A percentile compares a stretch with the other conserved stretches of the same genome.
Conservation (phyloP, 495 filamentous ascomycete genomes). For the Aspergillus heteromorphus region DNA sequence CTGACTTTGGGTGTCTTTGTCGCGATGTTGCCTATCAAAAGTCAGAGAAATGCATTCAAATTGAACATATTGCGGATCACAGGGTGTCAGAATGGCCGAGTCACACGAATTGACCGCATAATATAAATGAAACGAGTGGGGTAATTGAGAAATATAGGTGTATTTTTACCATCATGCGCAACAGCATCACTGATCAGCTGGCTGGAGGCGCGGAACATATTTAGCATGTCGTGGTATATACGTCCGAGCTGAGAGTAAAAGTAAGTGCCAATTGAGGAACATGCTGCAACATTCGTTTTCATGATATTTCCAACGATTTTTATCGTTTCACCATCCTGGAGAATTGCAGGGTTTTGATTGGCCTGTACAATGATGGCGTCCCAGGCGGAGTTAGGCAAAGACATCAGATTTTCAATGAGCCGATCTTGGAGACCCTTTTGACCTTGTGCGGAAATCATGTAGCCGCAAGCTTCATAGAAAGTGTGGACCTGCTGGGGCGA, state of each 20-base stretch:
- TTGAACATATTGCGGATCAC: not conserved
- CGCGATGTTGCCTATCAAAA: conserved; percentile 70
- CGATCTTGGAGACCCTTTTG: conserved; percentile 87
- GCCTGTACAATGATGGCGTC: conserved; percentile 85
- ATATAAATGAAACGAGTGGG: not conserved
- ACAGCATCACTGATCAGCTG: conserved; percentile 91
- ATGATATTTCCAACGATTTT: conserved; percentile 99
- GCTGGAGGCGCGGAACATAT: conserved; percentile 97
- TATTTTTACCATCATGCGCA: conserved; percentile 64
- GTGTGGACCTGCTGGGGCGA: conserved; percentile 97
- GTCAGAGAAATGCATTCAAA: conserved; percentile 5
- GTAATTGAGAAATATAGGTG: not conserved
- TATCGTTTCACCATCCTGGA: conserved; percentile 90
- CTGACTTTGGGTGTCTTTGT: conserved; percentile 96
- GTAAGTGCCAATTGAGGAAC: conserved; percentile 90
- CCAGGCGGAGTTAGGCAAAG: conserved; percentile 88
- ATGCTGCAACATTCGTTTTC: conserved; percentile 99
- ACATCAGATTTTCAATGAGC: conserved; percentile 88
- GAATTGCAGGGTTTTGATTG: conserved; percentile 69
- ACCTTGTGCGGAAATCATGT: conserved; percentile 98
- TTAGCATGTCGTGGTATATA: conserved; percentile 97
- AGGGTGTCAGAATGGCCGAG: not conserved
- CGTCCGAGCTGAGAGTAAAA: conserved; percentile 99
- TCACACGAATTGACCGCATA: not conserved
- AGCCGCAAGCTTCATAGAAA: conserved; percentile 98